phyloP scores from a whole-genome alignment of 2,329 filamentous ascomycete genomes.

The Pseudocercospora musae region DNA sequence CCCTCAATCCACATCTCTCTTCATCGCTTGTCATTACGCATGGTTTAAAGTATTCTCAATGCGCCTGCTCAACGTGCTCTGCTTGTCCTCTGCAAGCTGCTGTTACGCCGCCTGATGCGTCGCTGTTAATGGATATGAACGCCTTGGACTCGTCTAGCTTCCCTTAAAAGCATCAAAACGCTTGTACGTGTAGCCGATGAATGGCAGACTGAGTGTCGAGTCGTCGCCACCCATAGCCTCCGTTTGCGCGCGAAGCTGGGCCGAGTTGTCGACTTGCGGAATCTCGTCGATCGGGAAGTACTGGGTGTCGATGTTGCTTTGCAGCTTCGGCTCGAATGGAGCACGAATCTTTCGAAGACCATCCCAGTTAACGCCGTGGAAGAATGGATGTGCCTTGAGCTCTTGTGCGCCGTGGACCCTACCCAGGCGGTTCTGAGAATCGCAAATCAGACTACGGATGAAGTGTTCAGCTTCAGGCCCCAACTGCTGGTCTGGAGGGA shows the following conservation, averaged over 20 bases:
- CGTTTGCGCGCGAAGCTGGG: conserved; percentile 78
- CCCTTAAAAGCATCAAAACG: conserved; percentile 70
- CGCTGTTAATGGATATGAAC: background rate
- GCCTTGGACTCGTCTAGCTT: conserved; percentile 18
- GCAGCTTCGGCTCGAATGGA: conserved; percentile 90
- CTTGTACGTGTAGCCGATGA: conserved; percentile 97
- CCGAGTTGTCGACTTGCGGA: conserved; percentile 90
- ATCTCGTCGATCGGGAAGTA: conserved; percentile 99
- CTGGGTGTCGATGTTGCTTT: conserved; percentile 90
- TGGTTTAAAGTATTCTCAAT: conserved; percentile 6
- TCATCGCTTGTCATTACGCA: conserved; percentile 14
- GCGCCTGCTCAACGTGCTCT: conserved; percentile 7
- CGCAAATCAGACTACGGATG: conserved; percentile 90
- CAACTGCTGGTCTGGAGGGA: conserved; percentile 90
- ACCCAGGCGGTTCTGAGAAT: conserved; percentile 87
- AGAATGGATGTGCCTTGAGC: conserved; percentile 92
- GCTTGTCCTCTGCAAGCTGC: background rate
- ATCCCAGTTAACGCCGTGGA: conserved; percentile 94
- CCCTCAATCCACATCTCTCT: background rate
- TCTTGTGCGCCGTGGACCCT: conserved; percentile 77
- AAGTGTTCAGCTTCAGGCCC: conserved; percentile 86
- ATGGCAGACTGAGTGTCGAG: conserved; percentile 92
- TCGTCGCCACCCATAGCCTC: conserved; percentile 71
- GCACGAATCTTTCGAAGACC: conserved; percentile 87
- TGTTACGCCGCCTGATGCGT: conserved; percentile 1